Conservation (phyloP, 2,329 filamentous ascomycete species). For the Botrytis byssoidea region DNA sequence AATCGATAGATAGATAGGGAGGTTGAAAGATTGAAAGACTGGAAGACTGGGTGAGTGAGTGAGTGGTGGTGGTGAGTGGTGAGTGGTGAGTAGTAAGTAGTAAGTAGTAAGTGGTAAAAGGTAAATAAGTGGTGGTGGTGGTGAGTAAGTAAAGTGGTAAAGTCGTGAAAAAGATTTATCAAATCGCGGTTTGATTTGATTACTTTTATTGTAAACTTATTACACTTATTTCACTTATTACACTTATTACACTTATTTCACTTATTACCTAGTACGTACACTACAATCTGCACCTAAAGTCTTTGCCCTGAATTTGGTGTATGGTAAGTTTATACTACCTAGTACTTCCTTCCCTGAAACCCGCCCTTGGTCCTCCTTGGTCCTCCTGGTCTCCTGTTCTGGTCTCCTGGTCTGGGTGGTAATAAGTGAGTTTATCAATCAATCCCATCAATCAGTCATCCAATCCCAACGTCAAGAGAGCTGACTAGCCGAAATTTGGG, state of each 20-base stretch:
- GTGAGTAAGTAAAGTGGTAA: not conserved
- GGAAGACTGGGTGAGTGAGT: too few species aligned
- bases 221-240: too few species aligned
- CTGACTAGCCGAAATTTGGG: not conserved
- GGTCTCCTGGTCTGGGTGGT: not conserved
- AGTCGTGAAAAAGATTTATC: not conserved
- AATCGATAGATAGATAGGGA: not conserved
- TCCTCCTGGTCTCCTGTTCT: not conserved
- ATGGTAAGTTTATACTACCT: not conserved
- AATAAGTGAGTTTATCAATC: slow-evolving; percentile 1
- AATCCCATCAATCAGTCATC: not conserved
- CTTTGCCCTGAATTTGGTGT: not conserved
- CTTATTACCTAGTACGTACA: not conserved
- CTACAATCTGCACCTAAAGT: not conserved
- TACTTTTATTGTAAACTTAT: not conserved
- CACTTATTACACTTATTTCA: too few species aligned
- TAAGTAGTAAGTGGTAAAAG: too few species aligned
- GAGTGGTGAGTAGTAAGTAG: too few species aligned
- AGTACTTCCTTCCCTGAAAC: not conserved
- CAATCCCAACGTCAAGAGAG: not conserved
- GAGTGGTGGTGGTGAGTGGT: not conserved
- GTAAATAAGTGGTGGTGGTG: too few species aligned
- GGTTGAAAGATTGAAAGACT: not conserved
- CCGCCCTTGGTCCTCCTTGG: not conserved
- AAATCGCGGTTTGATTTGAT: not conserved